These are phyloP conservation scores for Fusarium citri DNA, from an alignment of 2,329 filamentous ascomycete genomes.

Conservation along the genomic window DNA sequence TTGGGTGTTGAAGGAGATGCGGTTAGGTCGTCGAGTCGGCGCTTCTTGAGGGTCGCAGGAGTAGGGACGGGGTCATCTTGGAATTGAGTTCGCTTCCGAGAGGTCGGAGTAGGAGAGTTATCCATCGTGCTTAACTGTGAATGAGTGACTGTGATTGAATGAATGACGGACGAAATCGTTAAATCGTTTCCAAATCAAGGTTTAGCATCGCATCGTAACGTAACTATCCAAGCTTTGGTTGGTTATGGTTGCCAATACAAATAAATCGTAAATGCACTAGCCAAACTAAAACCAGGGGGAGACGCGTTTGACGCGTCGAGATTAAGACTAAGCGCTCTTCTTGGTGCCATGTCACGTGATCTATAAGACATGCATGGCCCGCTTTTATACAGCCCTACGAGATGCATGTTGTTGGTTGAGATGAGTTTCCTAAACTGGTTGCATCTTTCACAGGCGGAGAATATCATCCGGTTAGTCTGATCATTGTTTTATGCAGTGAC, in stretches of 20 bases:
- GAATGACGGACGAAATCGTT: neutral
- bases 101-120: constrained; percentile 36
- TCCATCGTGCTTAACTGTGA: constrained; percentile 50
- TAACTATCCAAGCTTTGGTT: constrained; percentile 21
- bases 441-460: neutral
- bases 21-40: constrained; percentile 47
- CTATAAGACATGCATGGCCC: constrained; percentile 3
- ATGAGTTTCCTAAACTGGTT: constrained; percentile 6
- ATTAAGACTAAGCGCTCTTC: constrained; percentile 23
- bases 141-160: neutral
- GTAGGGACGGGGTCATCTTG: constrained; percentile 43
- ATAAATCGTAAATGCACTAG: constrained; percentile 10
- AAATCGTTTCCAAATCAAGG: constrained; percentile 8
- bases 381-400: constrained; percentile 13
- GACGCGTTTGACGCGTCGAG: constrained; percentile 46
- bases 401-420: neutral
- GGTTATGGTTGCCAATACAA: constrained; percentile 16
- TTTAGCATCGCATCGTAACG: constrained; percentile 34
- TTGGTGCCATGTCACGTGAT: constrained; percentile 21
- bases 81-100: constrained; percentile 42
- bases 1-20: constrained; percentile 47
- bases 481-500: neutral
- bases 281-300: constrained; percentile 23
- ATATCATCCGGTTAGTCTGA: neutral
- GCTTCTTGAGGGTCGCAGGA: constrained; percentile 48